Evolutionary conservation across 2,329 filamentous ascomycete species (phyloP), one percentile per base, ranked within the genome.

Genomic region (Dendrostoma leiphaemia): DNA sequence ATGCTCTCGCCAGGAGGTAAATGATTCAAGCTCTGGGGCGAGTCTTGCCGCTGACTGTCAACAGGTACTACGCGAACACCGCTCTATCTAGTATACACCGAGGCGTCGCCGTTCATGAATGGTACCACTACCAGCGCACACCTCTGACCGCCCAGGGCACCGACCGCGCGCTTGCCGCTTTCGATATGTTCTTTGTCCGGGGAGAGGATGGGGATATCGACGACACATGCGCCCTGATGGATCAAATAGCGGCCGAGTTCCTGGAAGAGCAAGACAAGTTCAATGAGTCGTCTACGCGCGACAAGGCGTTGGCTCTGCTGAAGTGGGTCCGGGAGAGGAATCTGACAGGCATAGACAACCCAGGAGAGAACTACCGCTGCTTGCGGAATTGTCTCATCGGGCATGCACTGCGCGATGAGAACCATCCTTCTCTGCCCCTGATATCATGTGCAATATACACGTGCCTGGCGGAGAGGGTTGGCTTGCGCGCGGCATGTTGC

Each of bases 371-470:
- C 51, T 97, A 94, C 67, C 85, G 90, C 62, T 86, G 88, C 55
- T 72, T 97, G 54, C 84, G 89, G 58, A 96, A 97, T 69, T 95
- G 90, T 63, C 89, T 96, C 62, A 85, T 99, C 53, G 91, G 91
- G 9, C 78, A 95, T 58, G 90, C 89, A 4, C 75, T 97, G 40
- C 85, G 83, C 32, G 85, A 89, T 47, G 73, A 81, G 6, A 79
- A 81, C 0, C 91, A 96, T 64, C 85, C 89, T 26, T 93, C 91
- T 1, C 78, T 97, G 8, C 94, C 93, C 2, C 79, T 97, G 48
- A 88, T 97, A 58, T 94, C 91, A 2, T 88, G 88, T 52, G 88
- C 87, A 56, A 96, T 97, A 59, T 99, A 88, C 71, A 94, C 89
- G 65, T 86, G 85, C 54, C 69, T 97, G 15, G 92, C 91, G 1